Evolutionary conservation across 2,329 filamentous ascomycete genomes (phyloP), one percentile per base, ranked within the genome.

Genomic region (Colletotrichum liaoningense): DNA sequence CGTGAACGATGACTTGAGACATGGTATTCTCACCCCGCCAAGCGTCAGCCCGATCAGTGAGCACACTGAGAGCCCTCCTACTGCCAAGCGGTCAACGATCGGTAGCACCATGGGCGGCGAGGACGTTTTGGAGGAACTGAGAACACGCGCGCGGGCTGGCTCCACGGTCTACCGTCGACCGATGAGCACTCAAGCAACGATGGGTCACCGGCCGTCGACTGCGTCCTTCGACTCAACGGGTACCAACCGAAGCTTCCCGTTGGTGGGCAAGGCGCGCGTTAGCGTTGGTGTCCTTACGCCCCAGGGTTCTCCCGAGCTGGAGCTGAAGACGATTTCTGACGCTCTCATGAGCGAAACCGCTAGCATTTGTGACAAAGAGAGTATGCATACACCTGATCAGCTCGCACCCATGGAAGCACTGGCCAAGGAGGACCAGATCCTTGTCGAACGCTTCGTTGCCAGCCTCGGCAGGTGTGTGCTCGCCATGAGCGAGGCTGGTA

Each of bases 211-310:
- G 1, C 88, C 90, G 6, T 91, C 89, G 0, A 80, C 88, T 26
- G 88, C 89, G 4, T 90, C 89, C 0, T 85, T 90, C 71, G 88
- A 88, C 58, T 92, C 90, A 0, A 86, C 84, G 0, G 89, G 89
- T 19, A 92, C 90, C 1, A 89, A 86, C 63, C 85, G 91, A 76
- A 92, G 89, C 78, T 92, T 92, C 75, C 90, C 90, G 1, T 83
- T 92, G 5, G 86, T 92, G 55, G 89, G 87, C 76, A 89, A 85
- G 76, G 78, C 85, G 19, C 87, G 84, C 74, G 79, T 83, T 9
- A 85, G 83, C 63, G 85, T 82, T 38, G 85, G 83, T 6, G 80
- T 88, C 16, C 76, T 86, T 49, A 89, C 86, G 2, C 86, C 87
- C 2, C 83, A 81, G 24, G 76, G 80, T 8, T 89, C 88, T 1